Percentiles rank a stretch among this genome's conserved stretches.
These are phyloP conservation scores for Magnusiomyces suaveolens DNA, from an alignment of 1,139 yeast genomes.

Conservation along the genomic window DNA sequence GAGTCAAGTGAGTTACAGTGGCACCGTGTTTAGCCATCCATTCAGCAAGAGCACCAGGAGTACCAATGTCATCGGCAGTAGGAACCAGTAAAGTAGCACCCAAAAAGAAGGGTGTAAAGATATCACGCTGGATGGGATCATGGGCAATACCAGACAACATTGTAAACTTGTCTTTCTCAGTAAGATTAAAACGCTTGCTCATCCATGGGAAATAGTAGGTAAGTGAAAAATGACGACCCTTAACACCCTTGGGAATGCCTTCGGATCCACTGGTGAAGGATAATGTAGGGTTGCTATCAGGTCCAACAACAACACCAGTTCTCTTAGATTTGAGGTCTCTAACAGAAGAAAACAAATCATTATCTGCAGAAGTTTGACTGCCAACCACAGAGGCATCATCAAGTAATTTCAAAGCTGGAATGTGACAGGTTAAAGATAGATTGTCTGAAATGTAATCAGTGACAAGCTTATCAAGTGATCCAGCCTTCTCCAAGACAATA, in stretches of 20 bases:
- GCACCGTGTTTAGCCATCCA: conserved; percentile 94
- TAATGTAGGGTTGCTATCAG: conserved; percentile 92
- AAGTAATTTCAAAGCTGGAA: conserved; percentile 66
- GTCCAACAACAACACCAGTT: conserved; percentile 92
- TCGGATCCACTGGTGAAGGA: conserved; percentile 98
- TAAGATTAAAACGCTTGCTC: conserved; percentile 72
- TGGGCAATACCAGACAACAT: conserved; percentile 99
- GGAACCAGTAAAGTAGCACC: conserved; percentile 94
- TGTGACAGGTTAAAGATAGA: conserved; percentile 57
- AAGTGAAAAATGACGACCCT: conserved; percentile 92
- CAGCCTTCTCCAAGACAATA: conserved; percentile 85
- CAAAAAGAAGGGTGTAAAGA: conserved; percentile 91
- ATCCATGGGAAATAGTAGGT: conserved; percentile 99
- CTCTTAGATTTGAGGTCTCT: conserved; percentile 42
- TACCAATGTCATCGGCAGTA: conserved; percentile 93
- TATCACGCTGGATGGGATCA: conserved; percentile 98
- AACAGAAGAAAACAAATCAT: conserved; percentile 46
- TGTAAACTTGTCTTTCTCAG: conserved; percentile 78
- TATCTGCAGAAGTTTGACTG: conserved; percentile 21
- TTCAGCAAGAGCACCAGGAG: conserved; percentile 93
- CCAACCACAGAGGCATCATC: conserved; percentile 72
- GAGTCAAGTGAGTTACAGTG: conserved; percentile 93
- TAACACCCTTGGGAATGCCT: conserved; percentile 97
- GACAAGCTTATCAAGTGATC: conserved; percentile 64
- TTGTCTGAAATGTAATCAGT: conserved; percentile 65